Evolutionary conservation across 345 rosid genomes (phyloP).

Genomic region (Brassica napus): Da-Ae NC_063451.1:40596001-40596500

Average conservation of each 20-base stretch:
- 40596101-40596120: background rate
- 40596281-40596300: background rate
- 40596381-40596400: no score
- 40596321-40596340: no score
- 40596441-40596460: no score
- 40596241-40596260: background rate
- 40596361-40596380: no score
- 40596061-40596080: background rate
- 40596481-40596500: background rate
- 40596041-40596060: background rate
- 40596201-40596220: background rate
- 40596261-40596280: background rate
- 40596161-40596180: no score
- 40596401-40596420: no score
- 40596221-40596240: background rate
- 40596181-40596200: background rate
- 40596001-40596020: constrained; percentile 5
- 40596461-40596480: no score
- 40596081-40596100: constrained; percentile 5
- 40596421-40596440: no score
- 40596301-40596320: background rate
- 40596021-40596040: background rate
- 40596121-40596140: background rate
- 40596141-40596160: background rate
- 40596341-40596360: no score